phyloP scores from a whole-genome alignment of 306 rosid species.

The Canavalia gladiata region DNA sequence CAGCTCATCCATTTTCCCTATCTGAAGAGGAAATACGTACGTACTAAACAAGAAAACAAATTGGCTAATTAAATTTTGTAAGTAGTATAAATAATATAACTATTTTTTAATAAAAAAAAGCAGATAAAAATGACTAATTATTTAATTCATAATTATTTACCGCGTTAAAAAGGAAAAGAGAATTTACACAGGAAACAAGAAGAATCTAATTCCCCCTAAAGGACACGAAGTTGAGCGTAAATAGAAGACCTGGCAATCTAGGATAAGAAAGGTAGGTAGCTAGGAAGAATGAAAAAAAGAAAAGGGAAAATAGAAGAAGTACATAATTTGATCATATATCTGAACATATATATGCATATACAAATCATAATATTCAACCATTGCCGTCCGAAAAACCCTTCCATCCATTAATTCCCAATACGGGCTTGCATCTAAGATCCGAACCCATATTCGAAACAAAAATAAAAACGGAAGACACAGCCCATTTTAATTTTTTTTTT shows the following conservation, averaged over 20 bases:
- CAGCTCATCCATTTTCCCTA: background rate
- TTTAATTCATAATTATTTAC: background rate
- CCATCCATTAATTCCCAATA: conserved; percentile 44
- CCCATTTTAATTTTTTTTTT: background rate
- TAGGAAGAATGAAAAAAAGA: background rate
- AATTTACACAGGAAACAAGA: no score
- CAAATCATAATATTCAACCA: conserved; percentile 46
- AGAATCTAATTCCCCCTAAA: no score
- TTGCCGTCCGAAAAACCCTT: conserved; percentile 35
- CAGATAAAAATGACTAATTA: background rate
- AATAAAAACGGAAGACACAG: conserved; percentile 28
- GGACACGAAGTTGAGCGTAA: no score
- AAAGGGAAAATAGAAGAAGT: background rate
- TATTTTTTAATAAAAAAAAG: no score
- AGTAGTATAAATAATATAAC: no score
- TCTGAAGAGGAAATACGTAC: background rate
- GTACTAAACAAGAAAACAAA: conserved; percentile 1
- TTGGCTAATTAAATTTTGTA: background rate
- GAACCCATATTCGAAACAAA: conserved; percentile 49
- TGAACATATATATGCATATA: conserved; percentile 36
- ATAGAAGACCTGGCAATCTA: background rate
- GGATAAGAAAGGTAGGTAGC: background rate
- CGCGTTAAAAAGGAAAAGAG: background rate
- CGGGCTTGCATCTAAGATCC: background rate
- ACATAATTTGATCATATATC: conserved; percentile 10